Conservation (phyloP, 331 rosid species). For the Arachis monticola region DNA sequence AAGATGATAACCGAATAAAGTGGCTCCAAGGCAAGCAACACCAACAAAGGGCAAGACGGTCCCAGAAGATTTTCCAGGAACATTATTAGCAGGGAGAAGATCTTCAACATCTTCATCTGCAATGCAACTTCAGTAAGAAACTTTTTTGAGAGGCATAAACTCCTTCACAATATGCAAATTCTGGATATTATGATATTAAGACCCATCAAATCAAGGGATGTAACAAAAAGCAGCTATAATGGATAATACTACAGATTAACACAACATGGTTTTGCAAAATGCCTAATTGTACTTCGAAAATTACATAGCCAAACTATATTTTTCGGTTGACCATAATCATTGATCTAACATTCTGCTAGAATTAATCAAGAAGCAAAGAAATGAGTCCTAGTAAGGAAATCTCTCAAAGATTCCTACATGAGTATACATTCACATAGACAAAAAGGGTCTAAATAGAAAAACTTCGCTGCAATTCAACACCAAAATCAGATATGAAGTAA, state of each 20-base stretch:
- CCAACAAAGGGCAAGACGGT: conserved; percentile 86
- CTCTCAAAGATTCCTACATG: no score
- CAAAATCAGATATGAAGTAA: no score
- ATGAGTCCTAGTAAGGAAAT: no score
- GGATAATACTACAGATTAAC: not conserved
- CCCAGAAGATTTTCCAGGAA: conserved; percentile 69
- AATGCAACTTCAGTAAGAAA: conserved; percentile 21
- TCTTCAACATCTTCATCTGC: conserved; percentile 79
- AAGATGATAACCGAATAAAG: conserved; percentile 89
- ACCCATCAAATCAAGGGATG: no score
- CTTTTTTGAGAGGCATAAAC: not conserved
- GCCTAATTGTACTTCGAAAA: no score
- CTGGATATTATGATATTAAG: not conserved
- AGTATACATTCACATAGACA: no score
- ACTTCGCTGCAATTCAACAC: no score
- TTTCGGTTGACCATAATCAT: no score
- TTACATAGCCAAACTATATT: no score
- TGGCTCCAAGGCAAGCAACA: conserved; percentile 92
- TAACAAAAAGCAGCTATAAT: not conserved
- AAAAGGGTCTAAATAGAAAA: no score
- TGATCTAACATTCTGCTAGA: no score
- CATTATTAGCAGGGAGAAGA: conserved; percentile 48
- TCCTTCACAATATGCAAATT: not conserved
- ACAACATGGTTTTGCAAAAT: not conserved
- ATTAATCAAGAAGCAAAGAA: no score